Percentiles rank a stretch among this genome's conserved stretches.
Evolutionary conservation across 805 yeast genomes (phyloP).

Genomic region (Saccharomycopsis fibuligera): DNA sequence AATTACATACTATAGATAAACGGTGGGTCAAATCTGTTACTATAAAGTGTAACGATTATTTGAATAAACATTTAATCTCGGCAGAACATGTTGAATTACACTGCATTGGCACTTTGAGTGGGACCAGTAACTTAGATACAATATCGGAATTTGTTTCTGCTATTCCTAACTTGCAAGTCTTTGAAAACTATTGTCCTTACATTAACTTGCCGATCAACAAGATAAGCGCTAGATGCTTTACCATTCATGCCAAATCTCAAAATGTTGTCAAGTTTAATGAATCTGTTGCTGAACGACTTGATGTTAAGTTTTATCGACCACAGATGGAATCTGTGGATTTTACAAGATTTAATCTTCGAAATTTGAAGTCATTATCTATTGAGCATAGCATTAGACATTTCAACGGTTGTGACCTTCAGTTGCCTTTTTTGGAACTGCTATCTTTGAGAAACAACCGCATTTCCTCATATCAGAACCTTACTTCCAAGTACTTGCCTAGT

Average conservation of each 20-base stretch:
- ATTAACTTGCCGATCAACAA: not conserved
- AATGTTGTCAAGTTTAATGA: not conserved
- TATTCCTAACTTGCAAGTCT: not conserved
- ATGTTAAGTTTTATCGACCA: not conserved
- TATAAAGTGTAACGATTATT: not conserved
- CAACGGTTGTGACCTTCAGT: not conserved
- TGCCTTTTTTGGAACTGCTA: not conserved
- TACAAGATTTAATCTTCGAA: not conserved
- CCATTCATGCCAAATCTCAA: not conserved
- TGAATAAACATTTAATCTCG: not conserved
- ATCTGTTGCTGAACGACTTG: not conserved
- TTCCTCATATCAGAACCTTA: not conserved
- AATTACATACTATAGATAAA: not conserved
- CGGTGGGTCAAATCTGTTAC: not conserved
- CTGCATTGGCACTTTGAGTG: not conserved
- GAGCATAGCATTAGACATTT: not conserved
- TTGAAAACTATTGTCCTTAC: conserved; percentile 1
- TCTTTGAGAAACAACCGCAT: not conserved
- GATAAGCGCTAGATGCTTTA: not conserved
- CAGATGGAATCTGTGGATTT: not conserved
- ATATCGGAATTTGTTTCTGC: not conserved
- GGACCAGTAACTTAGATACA: not conserved
- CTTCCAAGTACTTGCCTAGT: conserved; percentile 5
- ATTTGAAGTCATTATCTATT: not conserved
- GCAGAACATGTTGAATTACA: not conserved